Percentiles rank a stretch among this genome's conserved stretches.
phyloP scores from a whole-genome alignment of 768 basidiomycete genomes.

The Lactarius trivialis region DNA sequence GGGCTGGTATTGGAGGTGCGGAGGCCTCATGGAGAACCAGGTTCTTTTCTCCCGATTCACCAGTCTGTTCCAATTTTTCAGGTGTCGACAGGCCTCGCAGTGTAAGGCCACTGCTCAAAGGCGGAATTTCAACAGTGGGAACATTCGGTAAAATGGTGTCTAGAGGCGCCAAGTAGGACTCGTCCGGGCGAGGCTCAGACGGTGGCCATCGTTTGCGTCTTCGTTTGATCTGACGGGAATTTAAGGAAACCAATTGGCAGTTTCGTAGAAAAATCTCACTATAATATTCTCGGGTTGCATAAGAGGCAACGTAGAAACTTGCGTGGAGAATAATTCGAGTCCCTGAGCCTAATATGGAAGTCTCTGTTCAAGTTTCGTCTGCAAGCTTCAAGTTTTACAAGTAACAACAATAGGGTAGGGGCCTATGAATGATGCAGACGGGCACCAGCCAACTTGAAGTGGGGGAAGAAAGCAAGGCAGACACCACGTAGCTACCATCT shows the following conservation, averaged over 20 bases:
- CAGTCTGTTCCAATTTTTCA: not conserved
- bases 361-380: too few species aligned
- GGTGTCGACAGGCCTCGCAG: not conserved
- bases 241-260: not conserved
- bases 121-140: not conserved
- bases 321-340: not conserved
- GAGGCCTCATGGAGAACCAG: not conserved
- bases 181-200: not conserved
- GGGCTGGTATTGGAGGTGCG: not conserved
- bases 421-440: not conserved
- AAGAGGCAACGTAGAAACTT: too few species aligned
- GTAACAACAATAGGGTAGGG: not conserved
- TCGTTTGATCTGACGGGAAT: constrained; percentile 9
- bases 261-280: not conserved
- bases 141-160: not conserved
- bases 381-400: too few species aligned
- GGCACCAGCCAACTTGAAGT: not conserved
- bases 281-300: constrained; percentile 1
- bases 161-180: not conserved
- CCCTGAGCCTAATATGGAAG: not conserved
- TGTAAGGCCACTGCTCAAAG: not conserved
- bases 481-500: not conserved
- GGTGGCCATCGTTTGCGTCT: constrained; percentile 14
- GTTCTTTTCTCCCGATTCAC: not conserved
- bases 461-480: not conserved